Percentiles rank a stretch among this genome's conserved stretches.
Evolutionary conservation across 2,329 filamentous ascomycete species (phyloP).

Genomic region (Ophiocordyceps sinensis): DNA sequence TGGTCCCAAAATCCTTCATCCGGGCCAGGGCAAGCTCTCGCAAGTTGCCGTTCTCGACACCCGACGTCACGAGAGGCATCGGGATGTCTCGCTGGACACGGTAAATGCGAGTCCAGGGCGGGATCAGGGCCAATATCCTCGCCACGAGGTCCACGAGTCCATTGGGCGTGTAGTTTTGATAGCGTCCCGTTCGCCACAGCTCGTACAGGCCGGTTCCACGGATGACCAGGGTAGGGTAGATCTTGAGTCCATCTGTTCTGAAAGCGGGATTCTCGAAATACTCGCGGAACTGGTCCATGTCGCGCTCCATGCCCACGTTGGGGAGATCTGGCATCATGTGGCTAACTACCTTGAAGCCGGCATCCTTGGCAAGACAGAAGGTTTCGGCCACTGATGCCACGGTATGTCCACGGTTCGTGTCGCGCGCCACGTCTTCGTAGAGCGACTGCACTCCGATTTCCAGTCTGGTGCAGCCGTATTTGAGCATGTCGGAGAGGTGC

Average conservation of each 20-base stretch:
- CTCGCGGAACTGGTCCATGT: slow-evolving; percentile 91
- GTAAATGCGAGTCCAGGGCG: slow-evolving; percentile 97
- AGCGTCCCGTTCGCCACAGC: slow-evolving; percentile 89
- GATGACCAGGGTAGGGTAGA: slow-evolving; percentile 95
- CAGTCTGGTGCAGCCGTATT: slow-evolving; percentile 91
- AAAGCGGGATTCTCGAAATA: slow-evolving; percentile 97
- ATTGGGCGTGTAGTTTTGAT: slow-evolving; percentile 98
- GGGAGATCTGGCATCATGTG: slow-evolving; percentile 99
- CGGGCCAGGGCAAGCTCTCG: slow-evolving; percentile 85
- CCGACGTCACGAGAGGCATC: slow-evolving; percentile 98
- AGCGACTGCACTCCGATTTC: slow-evolving; percentile 93
- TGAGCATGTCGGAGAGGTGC: slow-evolving; percentile 89
- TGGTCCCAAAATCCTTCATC: slow-evolving; percentile 98
- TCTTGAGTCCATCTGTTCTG: slow-evolving; percentile 91
- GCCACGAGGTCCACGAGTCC: slow-evolving; percentile 91
- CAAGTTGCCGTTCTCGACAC: slow-evolving; percentile 94
- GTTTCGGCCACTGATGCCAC: slow-evolving; percentile 92
- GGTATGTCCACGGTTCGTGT: slow-evolving; percentile 93
- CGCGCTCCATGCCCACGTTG: slow-evolving; percentile 96
- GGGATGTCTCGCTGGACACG: slow-evolving; percentile 96
- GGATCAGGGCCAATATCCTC: slow-evolving; percentile 85
- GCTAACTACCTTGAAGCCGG: slow-evolving; percentile 95
- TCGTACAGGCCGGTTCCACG: slow-evolving; percentile 94
- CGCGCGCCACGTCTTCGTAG: slow-evolving; percentile 95
- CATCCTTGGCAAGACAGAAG: slow-evolving; percentile 93